Evolutionary conservation across 2,329 filamentous ascomycete genomes (phyloP), one percentile per base, ranked within the genome.

Genomic region (Penicillium sp.): DNA sequence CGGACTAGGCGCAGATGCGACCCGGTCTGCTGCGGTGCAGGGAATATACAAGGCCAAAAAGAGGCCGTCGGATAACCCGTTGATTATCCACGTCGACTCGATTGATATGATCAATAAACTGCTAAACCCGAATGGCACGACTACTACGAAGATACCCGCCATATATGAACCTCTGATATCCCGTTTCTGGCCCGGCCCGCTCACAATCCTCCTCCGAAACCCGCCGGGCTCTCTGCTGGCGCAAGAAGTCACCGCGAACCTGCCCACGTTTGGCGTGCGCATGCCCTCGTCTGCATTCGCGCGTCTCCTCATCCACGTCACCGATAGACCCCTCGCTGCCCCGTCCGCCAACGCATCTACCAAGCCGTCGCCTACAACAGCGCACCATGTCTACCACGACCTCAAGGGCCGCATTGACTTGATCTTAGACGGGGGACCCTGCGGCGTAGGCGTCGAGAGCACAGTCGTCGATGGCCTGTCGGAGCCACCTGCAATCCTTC

Each of bases 281-380:
- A 94, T 99, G 85, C 94, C 94, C 1, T 83, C 87, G 12, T 91
- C 90, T 23, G 79, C 88, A 12, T 83, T 97, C n/a, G 92, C 94
- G 0, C 81, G 94, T 45, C 86, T 90, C 1, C 83, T 99, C n/a
- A 94, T 97, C 62, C 83, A 89, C 56, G 80, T 91, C 2, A 82
- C 89, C 3, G 88, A 85, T 51, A 81, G 85, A 1, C 94, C 94
- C 0, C 79, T 99, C 43, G 94, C 94, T 5, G 94, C 90, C 0
- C 94, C 94, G 0, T 96, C 91, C 0, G 94, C 94, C 12, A 99
- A 99, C 69, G 91, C 92, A 0, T 96, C 90, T 0, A 97, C 93
- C 0, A 90, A 90, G 65, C 94, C 94, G 0, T 96, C 90, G 1
- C 93, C 94, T 0, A 99, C 94, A 0, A 87, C 88, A 0, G 94